A percentile compares a stretch with the other conserved stretches of the same genome.
Evolutionary conservation across 495 filamentous ascomycete genomes (phyloP).

Genomic region (Elasticomyces elasticus): DNA sequence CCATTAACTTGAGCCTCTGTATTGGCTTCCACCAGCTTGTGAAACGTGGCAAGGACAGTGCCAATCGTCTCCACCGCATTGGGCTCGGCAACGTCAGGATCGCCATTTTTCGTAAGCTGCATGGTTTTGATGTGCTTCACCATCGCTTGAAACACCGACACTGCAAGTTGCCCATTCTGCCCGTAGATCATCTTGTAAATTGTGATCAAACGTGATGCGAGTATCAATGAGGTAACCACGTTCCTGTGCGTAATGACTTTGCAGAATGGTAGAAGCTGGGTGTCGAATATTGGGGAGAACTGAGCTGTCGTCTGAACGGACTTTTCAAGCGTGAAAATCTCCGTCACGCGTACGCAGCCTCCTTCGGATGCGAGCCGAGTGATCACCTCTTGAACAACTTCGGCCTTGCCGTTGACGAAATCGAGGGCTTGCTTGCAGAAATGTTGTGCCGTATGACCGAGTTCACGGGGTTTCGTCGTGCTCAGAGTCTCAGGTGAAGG

Average conservation of each 20-base stretch:
- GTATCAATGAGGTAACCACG: slow-evolving; percentile 43
- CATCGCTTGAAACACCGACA: slow-evolving; percentile 31
- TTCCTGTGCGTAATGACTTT: slow-evolving; percentile 42
- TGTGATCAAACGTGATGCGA: slow-evolving; percentile 46
- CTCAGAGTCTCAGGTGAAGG: too few species aligned
- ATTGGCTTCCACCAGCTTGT: slow-evolving; percentile 14
- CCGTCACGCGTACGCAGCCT: slow-evolving; percentile 14
- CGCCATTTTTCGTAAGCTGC: neutral
- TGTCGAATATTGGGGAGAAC: slow-evolving; percentile 11
- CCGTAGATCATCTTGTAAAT: slow-evolving; percentile 52
- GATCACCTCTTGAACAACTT: slow-evolving; percentile 8
- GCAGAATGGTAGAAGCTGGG: slow-evolving; percentile 42
- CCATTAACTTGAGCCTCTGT: slow-evolving; percentile 10
- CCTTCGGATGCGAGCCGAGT: slow-evolving; percentile 8
- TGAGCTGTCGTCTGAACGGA: neutral
- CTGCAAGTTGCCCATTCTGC: slow-evolving; percentile 37
- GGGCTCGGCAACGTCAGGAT: neutral
- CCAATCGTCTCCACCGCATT: neutral
- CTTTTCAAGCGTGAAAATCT: slow-evolving; percentile 17
- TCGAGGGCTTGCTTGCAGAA: slow-evolving; percentile 8
- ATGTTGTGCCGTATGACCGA: too few species aligned
- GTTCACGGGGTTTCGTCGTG: too few species aligned
- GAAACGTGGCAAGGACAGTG: slow-evolving; percentile 3
- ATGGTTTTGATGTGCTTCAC: slow-evolving; percentile 5
- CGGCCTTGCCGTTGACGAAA: slow-evolving; percentile 1